A percentile compares a stretch with the other conserved stretches of the same genome.
Conservation (phyloP, 352 stramenopile species). For the Phytophthora macrochlamydospora region DNA sequence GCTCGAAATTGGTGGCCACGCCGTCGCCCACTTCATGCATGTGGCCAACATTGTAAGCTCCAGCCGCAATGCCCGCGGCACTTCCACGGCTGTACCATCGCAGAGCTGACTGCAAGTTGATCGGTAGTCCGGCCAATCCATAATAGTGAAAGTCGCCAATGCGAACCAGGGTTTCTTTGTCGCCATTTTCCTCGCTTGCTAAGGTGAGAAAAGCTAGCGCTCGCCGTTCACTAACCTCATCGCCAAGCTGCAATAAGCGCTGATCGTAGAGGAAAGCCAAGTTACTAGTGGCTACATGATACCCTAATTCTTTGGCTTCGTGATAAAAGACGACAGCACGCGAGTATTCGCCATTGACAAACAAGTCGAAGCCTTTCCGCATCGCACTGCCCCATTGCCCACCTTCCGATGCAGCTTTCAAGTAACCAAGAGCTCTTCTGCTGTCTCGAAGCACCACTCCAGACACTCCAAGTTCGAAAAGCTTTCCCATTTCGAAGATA, state of each 20-base stretch:
- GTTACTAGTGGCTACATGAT: slow-evolving; percentile 70
- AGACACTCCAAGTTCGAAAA: slow-evolving; percentile 45
- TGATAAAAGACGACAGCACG: slow-evolving; percentile 64
- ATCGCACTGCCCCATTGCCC: slow-evolving; percentile 66
- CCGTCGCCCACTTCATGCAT: slow-evolving; percentile 76
- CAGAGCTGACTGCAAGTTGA: slow-evolving; percentile 43
- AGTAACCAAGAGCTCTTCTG: slow-evolving; percentile 43
- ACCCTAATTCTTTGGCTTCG: slow-evolving; percentile 67
- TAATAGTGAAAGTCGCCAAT: slow-evolving; percentile 86
- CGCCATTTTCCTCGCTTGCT: slow-evolving; percentile 41
- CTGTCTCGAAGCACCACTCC: slow-evolving; percentile 27
- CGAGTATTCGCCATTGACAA: slow-evolving; percentile 43
- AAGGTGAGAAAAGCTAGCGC: slow-evolving; percentile 48
- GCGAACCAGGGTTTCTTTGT: slow-evolving; percentile 67
- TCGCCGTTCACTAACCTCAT: slow-evolving; percentile 30
- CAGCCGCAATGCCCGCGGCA: slow-evolving; percentile 53
- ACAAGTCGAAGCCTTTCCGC: slow-evolving; percentile 71
- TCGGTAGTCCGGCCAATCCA: slow-evolving; percentile 47
- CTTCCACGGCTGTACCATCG: slow-evolving; percentile 78
- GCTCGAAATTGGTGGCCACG: slow-evolving; percentile 48
- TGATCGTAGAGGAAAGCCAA: slow-evolving; percentile 80
- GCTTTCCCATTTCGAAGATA: slow-evolving; percentile 76
- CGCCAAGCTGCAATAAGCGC: slow-evolving; percentile 31
- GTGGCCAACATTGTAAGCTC: slow-evolving; percentile 76
- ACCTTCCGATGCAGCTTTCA: slow-evolving; percentile 63